Conservation (phyloP, 108 stramenopile genomes). For the Cyclostephanos tholiformis region DNA sequence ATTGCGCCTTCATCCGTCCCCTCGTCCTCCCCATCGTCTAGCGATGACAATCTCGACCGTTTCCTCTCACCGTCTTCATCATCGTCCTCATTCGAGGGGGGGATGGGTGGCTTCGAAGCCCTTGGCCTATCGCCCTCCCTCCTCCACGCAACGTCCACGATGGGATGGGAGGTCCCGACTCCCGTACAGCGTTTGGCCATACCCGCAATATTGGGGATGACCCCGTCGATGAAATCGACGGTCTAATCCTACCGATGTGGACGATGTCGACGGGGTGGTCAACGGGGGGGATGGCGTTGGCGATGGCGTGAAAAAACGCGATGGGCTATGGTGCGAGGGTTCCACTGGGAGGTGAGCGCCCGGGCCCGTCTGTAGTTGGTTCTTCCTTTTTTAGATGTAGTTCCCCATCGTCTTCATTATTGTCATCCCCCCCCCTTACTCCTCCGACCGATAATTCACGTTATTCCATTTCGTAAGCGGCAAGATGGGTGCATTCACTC, state of each 20-base stretch:
- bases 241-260: neutral
- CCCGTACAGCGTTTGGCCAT: slow-evolving; percentile 72
- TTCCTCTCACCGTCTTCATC: neutral
- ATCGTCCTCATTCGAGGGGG: neutral
- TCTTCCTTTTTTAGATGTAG: neutral
- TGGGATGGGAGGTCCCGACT: slow-evolving; percentile 66
- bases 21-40: no score
- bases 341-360: slow-evolving; percentile 41
- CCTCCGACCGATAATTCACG: no score
- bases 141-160: slow-evolving; percentile 14
- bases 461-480: slow-evolving; percentile 55
- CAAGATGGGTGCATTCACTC: slow-evolving; percentile 89
- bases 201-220: slow-evolving; percentile 62
- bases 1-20: no score
- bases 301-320: slow-evolving; percentile 3
- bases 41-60: no score
- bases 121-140: slow-evolving; percentile 45
- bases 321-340: slow-evolving; percentile 67
- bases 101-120: slow-evolving; percentile 22
- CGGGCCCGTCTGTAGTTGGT: neutral
- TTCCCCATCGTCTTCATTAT: no score
- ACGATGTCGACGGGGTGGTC: neutral
- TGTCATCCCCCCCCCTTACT: no score
- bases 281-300: neutral
- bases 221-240: no score